Evolutionary conservation across 148 eudicot species (phyloP), one percentile per base, ranked within the genome.

Genomic region (Chenopodium formosanum): DNA sequence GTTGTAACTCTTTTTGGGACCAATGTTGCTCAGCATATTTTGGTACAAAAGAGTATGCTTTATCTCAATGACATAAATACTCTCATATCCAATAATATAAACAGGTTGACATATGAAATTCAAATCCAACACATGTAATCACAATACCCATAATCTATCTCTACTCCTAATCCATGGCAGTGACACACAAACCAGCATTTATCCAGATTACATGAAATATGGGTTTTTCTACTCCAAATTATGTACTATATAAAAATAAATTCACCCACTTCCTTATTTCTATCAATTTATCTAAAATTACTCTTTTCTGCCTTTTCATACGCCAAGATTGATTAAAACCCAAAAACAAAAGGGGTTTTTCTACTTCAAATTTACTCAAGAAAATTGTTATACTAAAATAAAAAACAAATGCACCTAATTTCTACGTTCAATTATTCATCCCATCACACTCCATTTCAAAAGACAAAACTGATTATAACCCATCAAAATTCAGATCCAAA

Each of bases 41-140:
- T 9, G 52, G 62, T 48, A 25, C 66, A 80, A 80, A 31, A 44
- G 67, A 46, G 60, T 75, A 52, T 73, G 62, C 48, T 56, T 53
- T 72, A 52, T 66, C 47, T 79, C 75, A 74, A 74, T 74, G 82
- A 80, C 13, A 47, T 25, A 10, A 50, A 44, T 67, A 14, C 19
- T 76, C 58, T 16, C 71, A 77, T 48, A 56, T 62, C 76, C 62
- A 70, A 77, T 63, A 70, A 77, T 70, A 14, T 25, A 52, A 74
- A 53, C 75, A 65, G 58, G 25, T 19, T 25, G 65, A 70, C 44
- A 76, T 64, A 6, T 70, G 31, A 20, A 70, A 31, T 34, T 76
- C 32, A 62, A 84, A 80, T 71, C 78, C 5, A 46, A 58, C 69
- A 23, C 76, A 80, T 10, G 20, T 22, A 22, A 48, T 48, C 52